A percentile compares a stretch with the other conserved stretches of the same genome.
Conservation (phyloP, 148 eudicot genomes). For the Fagopyrum homotropicum region DNA sequence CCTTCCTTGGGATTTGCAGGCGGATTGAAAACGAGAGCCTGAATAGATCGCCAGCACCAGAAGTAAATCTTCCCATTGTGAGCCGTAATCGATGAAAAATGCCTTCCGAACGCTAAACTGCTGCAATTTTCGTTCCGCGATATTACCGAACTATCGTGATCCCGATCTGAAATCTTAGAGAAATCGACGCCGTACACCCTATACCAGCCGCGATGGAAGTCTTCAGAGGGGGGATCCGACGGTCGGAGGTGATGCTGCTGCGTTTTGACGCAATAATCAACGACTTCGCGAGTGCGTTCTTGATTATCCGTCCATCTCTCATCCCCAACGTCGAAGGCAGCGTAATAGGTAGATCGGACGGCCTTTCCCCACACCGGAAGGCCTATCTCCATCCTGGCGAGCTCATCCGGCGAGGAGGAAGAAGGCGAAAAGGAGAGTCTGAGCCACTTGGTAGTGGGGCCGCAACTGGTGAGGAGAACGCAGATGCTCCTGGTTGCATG, state of each 20-base stretch:
- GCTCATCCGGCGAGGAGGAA: background rate
- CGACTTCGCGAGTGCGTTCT: background rate
- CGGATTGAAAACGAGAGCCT: constrained; percentile 5
- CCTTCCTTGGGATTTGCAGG: background rate
- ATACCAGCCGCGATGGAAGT: constrained; percentile 8
- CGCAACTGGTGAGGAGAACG: background rate
- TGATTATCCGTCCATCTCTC: background rate
- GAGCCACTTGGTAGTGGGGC: constrained; percentile 7
- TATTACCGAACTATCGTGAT: background rate
- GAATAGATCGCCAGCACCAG: constrained; percentile 9
- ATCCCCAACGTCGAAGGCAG: constrained; percentile 1
- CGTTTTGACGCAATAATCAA: constrained; percentile 6
- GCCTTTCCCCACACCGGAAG: constrained; percentile 7
- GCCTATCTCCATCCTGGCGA: background rate
- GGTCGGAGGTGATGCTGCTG: constrained; percentile 3
- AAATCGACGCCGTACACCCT: background rate
- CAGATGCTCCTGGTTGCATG: background rate
- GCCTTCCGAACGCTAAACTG: background rate
- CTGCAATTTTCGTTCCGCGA: background rate
- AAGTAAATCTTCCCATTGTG: constrained; percentile 1
- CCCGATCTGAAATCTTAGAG: background rate
- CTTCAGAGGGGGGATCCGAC: background rate
- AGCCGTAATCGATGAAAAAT: background rate
- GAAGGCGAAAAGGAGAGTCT: background rate
- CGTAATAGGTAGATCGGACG: constrained; percentile 2